A percentile compares a stretch with the other conserved stretches of the same genome.
Conservation (phyloP, 257 asterid species). For the Penstemon newberryi region DNA sequence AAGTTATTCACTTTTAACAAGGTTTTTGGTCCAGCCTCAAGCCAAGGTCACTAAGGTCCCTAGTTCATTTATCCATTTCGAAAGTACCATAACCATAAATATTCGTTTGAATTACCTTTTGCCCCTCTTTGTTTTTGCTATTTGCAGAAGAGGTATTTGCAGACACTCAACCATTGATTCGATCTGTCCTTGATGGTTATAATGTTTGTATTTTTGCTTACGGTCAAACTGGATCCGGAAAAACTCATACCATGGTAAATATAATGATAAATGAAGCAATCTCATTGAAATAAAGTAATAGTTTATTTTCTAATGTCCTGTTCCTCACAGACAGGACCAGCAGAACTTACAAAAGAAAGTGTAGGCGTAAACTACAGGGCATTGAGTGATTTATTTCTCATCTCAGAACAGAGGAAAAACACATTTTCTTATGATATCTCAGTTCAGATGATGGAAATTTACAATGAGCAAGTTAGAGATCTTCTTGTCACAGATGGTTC, state of each 20-base stretch:
- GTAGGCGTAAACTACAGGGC: constrained; percentile 64
- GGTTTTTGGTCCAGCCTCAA: constrained; percentile 51
- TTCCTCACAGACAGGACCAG: constrained; percentile 52
- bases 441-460: constrained; percentile 63
- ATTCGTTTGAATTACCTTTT: background rate
- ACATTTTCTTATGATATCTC: constrained; percentile 44
- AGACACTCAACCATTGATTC: constrained; percentile 50
- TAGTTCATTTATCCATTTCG: background rate
- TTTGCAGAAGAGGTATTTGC: constrained; percentile 49
- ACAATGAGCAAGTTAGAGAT: constrained; percentile 65
- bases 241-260: constrained; percentile 45
- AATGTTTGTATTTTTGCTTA: constrained; percentile 59
- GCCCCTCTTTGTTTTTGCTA: background rate
- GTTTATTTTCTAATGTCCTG: background rate
- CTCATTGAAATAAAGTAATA: background rate
- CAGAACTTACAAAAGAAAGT: constrained; percentile 41
- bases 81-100: background rate
- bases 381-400: constrained; percentile 49
- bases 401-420: constrained; percentile 45
- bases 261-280: background rate
- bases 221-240: constrained; percentile 54
- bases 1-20: constrained; percentile 53
- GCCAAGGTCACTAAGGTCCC: constrained; percentile 46
- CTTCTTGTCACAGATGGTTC: constrained; percentile 45
- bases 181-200: constrained; percentile 56